These are phyloP conservation scores for Knoxia roxburghii DNA, from an alignment of 257 asterid species.

Conservation along the genomic window DNA sequence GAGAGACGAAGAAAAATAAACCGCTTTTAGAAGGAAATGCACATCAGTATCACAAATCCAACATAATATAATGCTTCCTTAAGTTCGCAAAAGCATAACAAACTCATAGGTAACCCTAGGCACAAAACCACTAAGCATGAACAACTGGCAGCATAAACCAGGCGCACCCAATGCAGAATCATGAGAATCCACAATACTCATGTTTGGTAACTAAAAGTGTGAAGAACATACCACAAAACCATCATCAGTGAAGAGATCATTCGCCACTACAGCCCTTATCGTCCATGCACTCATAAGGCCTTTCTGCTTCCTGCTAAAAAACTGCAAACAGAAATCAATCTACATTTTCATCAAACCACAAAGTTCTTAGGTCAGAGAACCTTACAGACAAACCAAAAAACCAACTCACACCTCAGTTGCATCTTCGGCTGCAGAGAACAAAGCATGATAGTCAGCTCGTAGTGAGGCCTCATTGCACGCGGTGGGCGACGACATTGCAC, in stretches of 20 bases:
- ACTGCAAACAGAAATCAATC: constrained; percentile 34
- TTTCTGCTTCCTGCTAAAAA: constrained; percentile 59
- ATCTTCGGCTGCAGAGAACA: constrained; percentile 83
- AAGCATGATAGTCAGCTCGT: constrained; percentile 83
- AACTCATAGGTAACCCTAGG: background rate
- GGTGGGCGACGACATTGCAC: constrained; percentile 62
- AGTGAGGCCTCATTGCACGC: constrained; percentile 68
- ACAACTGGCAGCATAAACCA: background rate
- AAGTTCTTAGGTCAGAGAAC: constrained; percentile 7
- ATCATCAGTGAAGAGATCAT: constrained; percentile 89
- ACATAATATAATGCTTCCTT: background rate
- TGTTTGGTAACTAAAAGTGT: constrained; percentile 5
- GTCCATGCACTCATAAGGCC: constrained; percentile 56
- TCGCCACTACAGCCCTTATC: constrained; percentile 71
- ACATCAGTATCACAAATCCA: background rate
- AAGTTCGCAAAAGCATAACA: background rate
- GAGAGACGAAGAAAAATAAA: background rate
- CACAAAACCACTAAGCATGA: background rate
- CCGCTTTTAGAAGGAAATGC: background rate
- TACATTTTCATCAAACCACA: background rate
- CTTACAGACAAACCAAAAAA: constrained; percentile 10
- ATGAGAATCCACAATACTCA: background rate
- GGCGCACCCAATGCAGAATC: background rate
- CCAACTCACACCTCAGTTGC: constrained; percentile 51
- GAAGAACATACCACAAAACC: constrained; percentile 74